Conservation (phyloP, 768 basidiomycete genomes). For the Ramaria sp. region DNA sequence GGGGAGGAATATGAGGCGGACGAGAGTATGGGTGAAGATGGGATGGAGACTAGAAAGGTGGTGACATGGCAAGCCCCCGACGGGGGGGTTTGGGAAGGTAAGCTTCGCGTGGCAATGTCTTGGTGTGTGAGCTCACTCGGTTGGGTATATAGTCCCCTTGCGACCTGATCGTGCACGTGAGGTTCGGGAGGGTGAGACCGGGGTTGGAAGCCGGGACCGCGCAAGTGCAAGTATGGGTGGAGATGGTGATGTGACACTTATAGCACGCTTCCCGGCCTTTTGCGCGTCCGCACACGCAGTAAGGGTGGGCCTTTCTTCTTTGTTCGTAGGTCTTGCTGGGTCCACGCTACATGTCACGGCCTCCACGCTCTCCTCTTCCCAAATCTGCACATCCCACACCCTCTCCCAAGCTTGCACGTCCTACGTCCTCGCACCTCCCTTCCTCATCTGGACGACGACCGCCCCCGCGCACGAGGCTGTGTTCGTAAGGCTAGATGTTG, state of each 20-base stretch:
- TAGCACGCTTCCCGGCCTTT: conserved; percentile 45
- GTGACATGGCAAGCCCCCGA: background rate
- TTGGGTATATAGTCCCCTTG: background rate
- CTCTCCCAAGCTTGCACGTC: conserved; percentile 38
- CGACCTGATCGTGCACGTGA: background rate
- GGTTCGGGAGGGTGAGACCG: too few relatives aligned
- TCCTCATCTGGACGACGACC: conserved; percentile 18
- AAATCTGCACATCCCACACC: conserved; percentile 23
- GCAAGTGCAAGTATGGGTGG: background rate
- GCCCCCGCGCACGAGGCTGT: conserved; percentile 72
- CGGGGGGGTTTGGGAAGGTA: background rate
- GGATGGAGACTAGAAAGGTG: too few relatives aligned
- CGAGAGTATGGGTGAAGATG: background rate
- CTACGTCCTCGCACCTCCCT: conserved; percentile 4
- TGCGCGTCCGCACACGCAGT: conserved; percentile 32
- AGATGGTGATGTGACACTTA: background rate
- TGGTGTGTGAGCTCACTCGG: background rate
- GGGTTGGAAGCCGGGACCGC: too few relatives aligned
- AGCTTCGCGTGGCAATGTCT: background rate
- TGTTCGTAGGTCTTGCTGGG: conserved; percentile 56
- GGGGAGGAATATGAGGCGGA: background rate
- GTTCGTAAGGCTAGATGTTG: conserved; percentile 48
- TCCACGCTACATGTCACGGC: conserved; percentile 48
- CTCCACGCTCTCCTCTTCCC: conserved; percentile 8
- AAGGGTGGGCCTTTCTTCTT: background rate